Conservation (phyloP, 306 rosid species). For the Carpinus fangiana region DNA sequence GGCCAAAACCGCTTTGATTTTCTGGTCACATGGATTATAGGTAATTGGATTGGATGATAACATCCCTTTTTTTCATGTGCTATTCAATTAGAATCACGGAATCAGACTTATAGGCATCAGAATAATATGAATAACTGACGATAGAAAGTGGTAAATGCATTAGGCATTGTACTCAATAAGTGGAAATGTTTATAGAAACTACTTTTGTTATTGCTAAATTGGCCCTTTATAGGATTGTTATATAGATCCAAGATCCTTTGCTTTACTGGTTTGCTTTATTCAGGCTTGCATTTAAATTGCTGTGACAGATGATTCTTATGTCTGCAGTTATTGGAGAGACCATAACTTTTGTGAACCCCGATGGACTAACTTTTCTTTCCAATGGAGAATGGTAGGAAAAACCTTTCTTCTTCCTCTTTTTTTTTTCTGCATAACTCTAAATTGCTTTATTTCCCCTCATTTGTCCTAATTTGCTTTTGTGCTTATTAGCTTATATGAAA, state of each 20-base stretch:
- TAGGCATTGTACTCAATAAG: not conserved
- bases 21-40: constrained; percentile 75
- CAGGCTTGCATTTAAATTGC: constrained; percentile 9
- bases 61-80: not conserved
- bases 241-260: not conserved
- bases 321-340: constrained; percentile 93
- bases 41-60: constrained; percentile 42
- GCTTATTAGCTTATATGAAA: not conserved
- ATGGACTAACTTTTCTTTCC: constrained; percentile 57
- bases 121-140: not conserved
- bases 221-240: not conserved
- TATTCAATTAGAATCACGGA: not conserved
- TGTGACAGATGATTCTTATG: constrained; percentile 27
- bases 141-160: not conserved
- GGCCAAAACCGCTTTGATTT: constrained; percentile 95
- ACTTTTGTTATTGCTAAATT: not conserved
- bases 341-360: constrained; percentile 60
- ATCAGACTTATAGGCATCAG: not conserved
- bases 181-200: not conserved
- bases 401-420: constrained; percentile 3
- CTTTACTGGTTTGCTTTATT: constrained; percentile 2
- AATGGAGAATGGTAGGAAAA: constrained; percentile 92
- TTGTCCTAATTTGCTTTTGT: not conserved
- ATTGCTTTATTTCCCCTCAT: not conserved
- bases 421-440: not conserved